These are phyloP conservation scores for Daldinia grandis DNA, from an alignment of 495 filamentous ascomycete species.

Conservation along the genomic window DNA sequence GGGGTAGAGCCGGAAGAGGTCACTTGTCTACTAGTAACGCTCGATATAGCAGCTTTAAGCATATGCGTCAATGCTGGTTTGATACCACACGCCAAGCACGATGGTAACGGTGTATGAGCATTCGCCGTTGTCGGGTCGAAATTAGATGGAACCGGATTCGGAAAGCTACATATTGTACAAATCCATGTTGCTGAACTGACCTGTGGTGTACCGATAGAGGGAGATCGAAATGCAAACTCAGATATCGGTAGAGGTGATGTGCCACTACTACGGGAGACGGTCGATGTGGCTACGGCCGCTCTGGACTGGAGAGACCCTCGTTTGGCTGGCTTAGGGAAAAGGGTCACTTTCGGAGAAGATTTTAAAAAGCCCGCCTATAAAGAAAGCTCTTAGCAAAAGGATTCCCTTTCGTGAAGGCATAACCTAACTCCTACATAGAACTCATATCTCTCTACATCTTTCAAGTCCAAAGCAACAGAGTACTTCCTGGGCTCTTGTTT, in stretches of 20 bases:
- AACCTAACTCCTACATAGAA: constrained; percentile 71
- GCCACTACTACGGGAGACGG: constrained; percentile 54
- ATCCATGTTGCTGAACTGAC: constrained; percentile 86
- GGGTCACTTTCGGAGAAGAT: constrained; percentile 90
- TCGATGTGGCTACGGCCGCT: constrained; percentile 46
- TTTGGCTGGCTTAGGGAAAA: constrained; percentile 79
- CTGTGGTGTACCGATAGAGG: constrained; percentile 57
- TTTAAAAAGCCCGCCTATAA: constrained; percentile 88
- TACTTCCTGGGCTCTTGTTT: constrained; percentile 85
- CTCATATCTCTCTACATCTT: constrained; percentile 89
- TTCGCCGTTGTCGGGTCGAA: constrained; percentile 85
- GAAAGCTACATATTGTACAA: constrained; percentile 95
- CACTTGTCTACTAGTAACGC: constrained; percentile 63
- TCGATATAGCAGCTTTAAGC: constrained; percentile 82
- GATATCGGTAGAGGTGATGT: constrained; percentile 59
- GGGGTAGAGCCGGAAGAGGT: constrained; percentile 19
- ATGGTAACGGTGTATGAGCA: constrained; percentile 76
- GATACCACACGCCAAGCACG: constrained; percentile 93
- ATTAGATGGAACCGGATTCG: constrained; percentile 93
- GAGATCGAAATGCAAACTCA: constrained; percentile 58
- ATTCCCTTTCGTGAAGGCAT: constrained; percentile 6
- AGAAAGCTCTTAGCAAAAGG: constrained; percentile 29
- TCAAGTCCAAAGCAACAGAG: constrained; percentile 85
- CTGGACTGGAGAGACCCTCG: constrained; percentile 60
- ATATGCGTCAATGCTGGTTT: constrained; percentile 84